Base-by-base conservation (phyloP, 345 rosid species). In the Anacardium occidentale region DNA sequence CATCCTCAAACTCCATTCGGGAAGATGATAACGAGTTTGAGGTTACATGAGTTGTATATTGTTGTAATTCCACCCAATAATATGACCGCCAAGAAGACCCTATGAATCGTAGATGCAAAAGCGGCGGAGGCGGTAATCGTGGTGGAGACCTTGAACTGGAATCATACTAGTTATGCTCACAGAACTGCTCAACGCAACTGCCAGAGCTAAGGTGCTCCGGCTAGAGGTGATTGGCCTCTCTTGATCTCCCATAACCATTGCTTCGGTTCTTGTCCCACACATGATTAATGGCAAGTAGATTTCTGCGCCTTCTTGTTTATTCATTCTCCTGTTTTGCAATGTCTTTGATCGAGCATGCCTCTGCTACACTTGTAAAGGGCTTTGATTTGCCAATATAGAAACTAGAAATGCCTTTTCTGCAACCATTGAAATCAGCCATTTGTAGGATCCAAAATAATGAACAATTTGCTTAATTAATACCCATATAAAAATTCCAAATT, bases 381-480 rank as follows among this genome's bases (percentile, higher is more conserved):
- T 85, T 92, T 0, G 99, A 92, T 78, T 92, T 95, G 7, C 99
- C 99, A 59, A 67, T 78, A 79, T 91, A 95, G 77, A 82, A 92
- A 42, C 74, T 89, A 0, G 99, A 95, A 57, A 95, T 89, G 12
- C 98, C 94, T 78, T 83, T 86, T 85, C 98, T 91, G 88, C 70
- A 77, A 72, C 34, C 75, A 75, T 47, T 61, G 54, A 32, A 18
- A 51, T 13, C 45, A 29, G 44, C 42, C 42, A 37, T 37, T 37
- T 37, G 0, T 6, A 37, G 42, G 42, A 37, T 37, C 42, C 8
- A 37, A 37, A 37, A 37, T 37, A 5, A 20, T 21, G 21, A 20
- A 12, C 58, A n/a, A 8, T 54, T 54, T 6, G n/a, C 6, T 22
- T 22, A 18, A 21, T 25, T 20, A 12, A 55, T 55, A 55, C 29